These are phyloP conservation scores for Stagonosporopsis chrysanthemi DNA, from an alignment of 2,329 filamentous ascomycete species.

Conservation along the genomic window DNA sequence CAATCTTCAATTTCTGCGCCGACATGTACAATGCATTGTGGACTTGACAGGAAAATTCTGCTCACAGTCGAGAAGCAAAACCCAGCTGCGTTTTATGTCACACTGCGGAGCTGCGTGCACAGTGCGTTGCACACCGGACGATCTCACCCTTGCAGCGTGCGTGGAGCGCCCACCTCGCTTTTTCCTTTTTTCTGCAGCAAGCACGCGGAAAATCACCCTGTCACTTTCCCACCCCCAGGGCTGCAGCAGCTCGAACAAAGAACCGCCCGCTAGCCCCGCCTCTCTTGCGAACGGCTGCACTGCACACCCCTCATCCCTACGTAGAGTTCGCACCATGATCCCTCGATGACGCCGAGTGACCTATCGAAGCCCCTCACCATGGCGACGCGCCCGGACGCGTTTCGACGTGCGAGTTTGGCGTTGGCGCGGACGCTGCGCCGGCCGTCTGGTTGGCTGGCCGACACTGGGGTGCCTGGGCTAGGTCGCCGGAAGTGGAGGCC, in stretches of 20 bases:
- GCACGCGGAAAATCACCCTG: background rate
- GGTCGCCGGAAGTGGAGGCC: background rate
- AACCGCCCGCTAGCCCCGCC: background rate
- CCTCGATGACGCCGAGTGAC: slow-evolving; percentile 4
- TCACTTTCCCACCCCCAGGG: background rate
- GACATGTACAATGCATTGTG: background rate
- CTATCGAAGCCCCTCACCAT: slow-evolving; percentile 11
- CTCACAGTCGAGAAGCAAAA: slow-evolving; percentile 3
- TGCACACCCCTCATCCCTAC: too few species aligned
- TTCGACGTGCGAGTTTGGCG: slow-evolving; percentile 23
- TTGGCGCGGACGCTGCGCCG: background rate
- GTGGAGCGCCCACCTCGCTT: slow-evolving; percentile 2
- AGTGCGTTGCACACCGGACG: slow-evolving; percentile 11
- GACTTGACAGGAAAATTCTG: slow-evolving; percentile 3
- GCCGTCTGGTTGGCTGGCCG: slow-evolving; percentile 4
- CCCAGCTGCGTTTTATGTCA: slow-evolving; percentile 11
- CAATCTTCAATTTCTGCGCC: background rate
- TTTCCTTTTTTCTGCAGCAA: slow-evolving; percentile 1
- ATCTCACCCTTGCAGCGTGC: slow-evolving; percentile 10
- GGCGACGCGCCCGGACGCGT: slow-evolving; percentile 23
- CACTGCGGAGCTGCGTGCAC: slow-evolving; percentile 8
- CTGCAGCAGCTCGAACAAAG: slow-evolving; percentile 1
- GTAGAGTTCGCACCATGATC: background rate
- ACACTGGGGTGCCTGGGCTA: slow-evolving; percentile 4
- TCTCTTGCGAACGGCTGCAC: background rate